These are phyloP conservation scores for Phytophthora podocarpi DNA, from an alignment of 352 stramenopile species.

Conservation along the genomic window DNA sequence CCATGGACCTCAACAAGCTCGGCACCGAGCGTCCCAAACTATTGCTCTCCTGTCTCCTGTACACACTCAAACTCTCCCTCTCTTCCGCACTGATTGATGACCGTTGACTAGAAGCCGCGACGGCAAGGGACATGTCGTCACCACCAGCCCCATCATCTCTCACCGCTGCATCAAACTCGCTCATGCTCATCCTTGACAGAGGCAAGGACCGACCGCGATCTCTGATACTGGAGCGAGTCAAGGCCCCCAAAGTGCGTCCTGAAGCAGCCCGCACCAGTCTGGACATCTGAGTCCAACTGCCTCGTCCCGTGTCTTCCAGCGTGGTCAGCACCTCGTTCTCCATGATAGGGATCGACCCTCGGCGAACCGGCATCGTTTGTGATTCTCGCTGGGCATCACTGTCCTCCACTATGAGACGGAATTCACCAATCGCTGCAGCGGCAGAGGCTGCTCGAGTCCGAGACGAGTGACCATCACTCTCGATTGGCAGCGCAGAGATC, in stretches of 20 bases:
- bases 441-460: slow-evolving; percentile 16
- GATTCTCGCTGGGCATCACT: slow-evolving; percentile 7
- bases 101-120: slow-evolving; percentile 21
- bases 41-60: slow-evolving; percentile 35
- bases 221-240: slow-evolving; percentile 22
- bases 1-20: slow-evolving; percentile 58
- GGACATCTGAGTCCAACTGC: slow-evolving; percentile 40
- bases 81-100: slow-evolving; percentile 16
- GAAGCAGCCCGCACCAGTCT: slow-evolving; percentile 36
- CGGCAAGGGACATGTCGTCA: slow-evolving; percentile 17
- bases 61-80: slow-evolving; percentile 7
- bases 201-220: slow-evolving; percentile 37
- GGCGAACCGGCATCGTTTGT: neutral
- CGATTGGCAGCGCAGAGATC: slow-evolving; percentile 35
- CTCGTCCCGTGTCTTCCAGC: slow-evolving; percentile 23
- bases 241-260: slow-evolving; percentile 31
- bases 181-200: slow-evolving; percentile 25
- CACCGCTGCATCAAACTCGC: slow-evolving; percentile 13
- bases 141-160: neutral
- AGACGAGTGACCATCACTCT: slow-evolving; percentile 18
- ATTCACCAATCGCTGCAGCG: slow-evolving; percentile 20
- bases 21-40: slow-evolving; percentile 43
- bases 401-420: slow-evolving; percentile 30
- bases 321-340: slow-evolving; percentile 32
- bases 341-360: slow-evolving; percentile 44